Evolutionary conservation across 306 rosid species (phyloP), one percentile per base, ranked within the genome.

Genomic region (Medicago lupulina): DNA sequence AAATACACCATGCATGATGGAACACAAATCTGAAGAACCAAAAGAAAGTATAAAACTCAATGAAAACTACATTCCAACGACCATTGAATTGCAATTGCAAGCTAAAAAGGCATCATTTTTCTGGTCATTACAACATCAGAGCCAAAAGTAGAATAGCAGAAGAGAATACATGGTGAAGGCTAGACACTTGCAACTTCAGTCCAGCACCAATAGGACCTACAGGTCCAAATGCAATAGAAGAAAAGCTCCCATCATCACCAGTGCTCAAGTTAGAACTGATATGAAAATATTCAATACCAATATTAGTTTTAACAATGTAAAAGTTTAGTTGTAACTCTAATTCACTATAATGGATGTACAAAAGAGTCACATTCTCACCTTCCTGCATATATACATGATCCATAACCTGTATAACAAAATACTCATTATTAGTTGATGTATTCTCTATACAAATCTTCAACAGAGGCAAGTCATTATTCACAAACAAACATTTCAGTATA

Each of bases 311-410:
- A n/a, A 19, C 17, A 6, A 43, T 53, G 13, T 59, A 79, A 47
- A 13, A 19, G 58, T 15, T 57, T 28, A 28, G 8, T 19, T 50
- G 57, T 7, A 49, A 75, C 46, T 34, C 57, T 39, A 23, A 34
- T 46, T 23, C 74, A 79, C 17, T 76, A 11, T 51, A 57, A 31
- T 49, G 17, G 21, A 75, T 53, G 23, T 46, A 43, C 9, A 41
- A 34, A 1, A 51, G 73, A 64, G 55, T 47, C 62, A 50, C 19
- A 73, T 72, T 74, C 92, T 87, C 74, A 94, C 98, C 97, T 90
- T 88, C 98, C 96, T 0, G 93, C 18, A 82, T 74, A 92, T 82
- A 50, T 74, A 77, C 98, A 94, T 76, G 92, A 80, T 21, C 97
- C 96, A 86, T 85, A 18, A 88, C 98, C 98, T 94, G 92, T 82